These are phyloP conservation scores for Diplocarpon rosae DNA, from an alignment of 2,329 filamentous ascomycete species.

Conservation along the genomic window DNA sequence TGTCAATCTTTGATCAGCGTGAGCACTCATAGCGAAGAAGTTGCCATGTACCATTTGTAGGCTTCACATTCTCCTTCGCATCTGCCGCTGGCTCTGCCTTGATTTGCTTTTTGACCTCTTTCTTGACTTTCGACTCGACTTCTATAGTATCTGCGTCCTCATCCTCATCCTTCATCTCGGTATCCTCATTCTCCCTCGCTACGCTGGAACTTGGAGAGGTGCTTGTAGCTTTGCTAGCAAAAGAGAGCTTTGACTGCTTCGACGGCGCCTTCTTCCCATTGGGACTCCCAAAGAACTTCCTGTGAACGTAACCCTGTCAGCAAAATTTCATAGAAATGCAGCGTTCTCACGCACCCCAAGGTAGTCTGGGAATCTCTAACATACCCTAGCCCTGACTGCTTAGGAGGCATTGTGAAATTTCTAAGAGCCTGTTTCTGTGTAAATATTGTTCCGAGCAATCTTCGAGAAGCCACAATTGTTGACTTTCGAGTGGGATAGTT, in stretches of 20 bases:
- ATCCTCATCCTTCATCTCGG: slow-evolving; percentile 22
- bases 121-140: slow-evolving; percentile 20
- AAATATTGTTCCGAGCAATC: slow-evolving; percentile 9
- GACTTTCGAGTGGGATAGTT: background rate
- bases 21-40: background rate
- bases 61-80: slow-evolving; percentile 15
- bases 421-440: slow-evolving; percentile 13
- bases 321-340: background rate
- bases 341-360: slow-evolving; percentile 47
- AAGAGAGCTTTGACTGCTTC: slow-evolving; percentile 71
- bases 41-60: slow-evolving; percentile 8
- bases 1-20: slow-evolving; percentile 7
- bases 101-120: slow-evolving; percentile 17
- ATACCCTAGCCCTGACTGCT: slow-evolving; percentile 79
- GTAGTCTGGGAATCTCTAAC: slow-evolving; percentile 65
- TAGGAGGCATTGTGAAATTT: slow-evolving; percentile 26
- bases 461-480: slow-evolving; percentile 25
- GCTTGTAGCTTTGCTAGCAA: slow-evolving; percentile 45
- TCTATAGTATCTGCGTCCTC: slow-evolving; percentile 9
- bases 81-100: slow-evolving; percentile 20
- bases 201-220: slow-evolving; percentile 20
- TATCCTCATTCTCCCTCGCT: slow-evolving; percentile 18
- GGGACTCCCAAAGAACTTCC: slow-evolving; percentile 73
- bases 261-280: slow-evolving; percentile 44
- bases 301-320: slow-evolving; percentile 30